Evolutionary conservation across 129 eudicot species (phyloP).

Genomic region (Tagetes erecta): DNA sequence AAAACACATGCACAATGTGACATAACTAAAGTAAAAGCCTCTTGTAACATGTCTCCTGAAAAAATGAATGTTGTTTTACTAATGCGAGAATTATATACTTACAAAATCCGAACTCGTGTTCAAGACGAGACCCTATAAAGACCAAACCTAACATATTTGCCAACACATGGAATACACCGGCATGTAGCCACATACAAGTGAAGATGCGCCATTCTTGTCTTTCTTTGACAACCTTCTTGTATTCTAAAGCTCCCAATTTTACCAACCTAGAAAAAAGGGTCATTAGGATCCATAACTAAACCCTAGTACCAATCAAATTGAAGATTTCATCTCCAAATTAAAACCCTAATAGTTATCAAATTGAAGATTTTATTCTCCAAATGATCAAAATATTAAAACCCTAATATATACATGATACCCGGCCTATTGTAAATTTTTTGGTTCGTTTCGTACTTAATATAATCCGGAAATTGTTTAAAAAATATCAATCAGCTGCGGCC

Average conservation of each 20-base stretch:
- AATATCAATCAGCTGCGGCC: too few species aligned
- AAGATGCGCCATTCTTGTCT: constrained; percentile 57
- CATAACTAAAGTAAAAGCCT: background rate
- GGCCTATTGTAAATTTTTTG: too few species aligned
- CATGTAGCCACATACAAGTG: constrained; percentile 87
- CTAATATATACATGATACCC: too few species aligned
- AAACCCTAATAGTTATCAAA: background rate
- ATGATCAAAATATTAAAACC: too few species aligned
- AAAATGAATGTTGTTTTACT: background rate
- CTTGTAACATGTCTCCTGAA: background rate
- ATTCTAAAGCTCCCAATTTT: constrained; percentile 64
- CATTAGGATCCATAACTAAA: background rate
- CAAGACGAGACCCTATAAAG: constrained; percentile 78
- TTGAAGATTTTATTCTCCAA: too few species aligned
- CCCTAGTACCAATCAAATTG: constrained; percentile 7
- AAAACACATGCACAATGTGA: background rate
- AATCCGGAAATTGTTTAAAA: too few species aligned
- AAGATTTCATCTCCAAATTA: constrained; percentile 1
- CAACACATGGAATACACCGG: constrained; percentile 71
- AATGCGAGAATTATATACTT: constrained; percentile 4
- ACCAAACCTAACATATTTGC: constrained; percentile 80
- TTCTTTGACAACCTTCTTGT: constrained; percentile 42
- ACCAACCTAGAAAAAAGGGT: constrained; percentile 42
- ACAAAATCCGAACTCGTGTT: constrained; percentile 82
- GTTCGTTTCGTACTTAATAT: too few species aligned